Evolutionary conservation across 345 rosid species (phyloP), one percentile per base, ranked within the genome.

Genomic region (Hevea brasiliensis): DNA sequence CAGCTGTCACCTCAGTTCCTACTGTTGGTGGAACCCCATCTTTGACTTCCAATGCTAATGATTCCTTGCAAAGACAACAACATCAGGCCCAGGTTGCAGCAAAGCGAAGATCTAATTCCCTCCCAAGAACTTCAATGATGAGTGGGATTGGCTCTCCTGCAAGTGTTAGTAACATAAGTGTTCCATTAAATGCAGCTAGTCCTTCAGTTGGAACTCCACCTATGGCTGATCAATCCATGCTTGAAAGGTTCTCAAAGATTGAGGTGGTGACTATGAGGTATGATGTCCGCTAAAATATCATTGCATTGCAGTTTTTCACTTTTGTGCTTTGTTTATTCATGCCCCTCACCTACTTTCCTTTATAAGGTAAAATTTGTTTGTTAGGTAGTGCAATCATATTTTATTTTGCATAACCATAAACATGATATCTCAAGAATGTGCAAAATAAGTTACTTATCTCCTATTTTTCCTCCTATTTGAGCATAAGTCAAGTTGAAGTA

Each of bases 141-240:
- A 91, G 87, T 83, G 90, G 87, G 23, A 96, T 93, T 80, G 96
- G 89, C 70, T 95, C 98, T 74, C 99, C 99, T 55, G 96, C 87
- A 74, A 95, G 99, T 77, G 96, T 90, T 76, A 82, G 93, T 80
- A 95, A 85, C 78, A 80, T 86, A 60, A 85, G 82, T 76, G 76
- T 85, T 80, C 89, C 90, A 54, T 53, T 87, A 53, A 89, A 86
- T 76, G 93, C 93, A 15, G 84, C 66, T 82, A 95, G 98, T 81
- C 96, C 98, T 77, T 84, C 92, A 41, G 79, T 92, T 67, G 96
- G 96, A 79, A 85, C 92, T 69, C 89, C 91, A 32, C 74, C 92
- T 44, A 29, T 83, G 76, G 86, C 80, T 71, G 97, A 91, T 87
- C 94, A 85, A 27, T 55, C 86, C 12, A 66, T 93, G 78, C 87